phyloP scores from a whole-genome alignment of 1,284 basidiomycete genomes.

The Bondarzewia mesenterica region DNA sequence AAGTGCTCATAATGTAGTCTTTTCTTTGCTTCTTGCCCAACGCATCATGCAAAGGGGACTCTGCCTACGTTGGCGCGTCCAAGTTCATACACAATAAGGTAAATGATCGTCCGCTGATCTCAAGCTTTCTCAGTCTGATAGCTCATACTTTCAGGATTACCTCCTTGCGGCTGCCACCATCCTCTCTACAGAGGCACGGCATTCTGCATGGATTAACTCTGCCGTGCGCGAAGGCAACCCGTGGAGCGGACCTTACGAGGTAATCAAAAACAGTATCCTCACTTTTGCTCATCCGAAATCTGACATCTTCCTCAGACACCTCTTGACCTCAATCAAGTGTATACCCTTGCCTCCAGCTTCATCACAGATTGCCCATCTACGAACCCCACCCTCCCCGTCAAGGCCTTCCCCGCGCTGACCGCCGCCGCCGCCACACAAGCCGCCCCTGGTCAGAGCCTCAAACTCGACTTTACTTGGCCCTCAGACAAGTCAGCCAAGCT shows the following conservation, averaged over 20 bases:
- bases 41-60: conserved; percentile 20
- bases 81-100: conserved; percentile 31
- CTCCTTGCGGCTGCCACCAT: conserved; percentile 29
- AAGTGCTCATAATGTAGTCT: too few relatives aligned
- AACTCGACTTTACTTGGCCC: conserved; percentile 18
- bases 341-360: not conserved
- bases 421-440: conserved; percentile 12
- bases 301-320: not conserved
- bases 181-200: conserved; percentile 37
- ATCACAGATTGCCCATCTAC: not conserved
- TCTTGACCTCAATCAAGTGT: conserved; percentile 1
- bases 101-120: not conserved
- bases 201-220: conserved; percentile 43
- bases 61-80: conserved; percentile 48
- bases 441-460: conserved; percentile 19
- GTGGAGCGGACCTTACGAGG: conserved; percentile 51
- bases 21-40: not conserved
- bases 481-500: conserved; percentile 17
- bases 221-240: conserved; percentile 35
- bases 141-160: conserved; percentile 12
- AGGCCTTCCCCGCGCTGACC: not conserved
- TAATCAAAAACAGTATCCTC: conserved; percentile 13
- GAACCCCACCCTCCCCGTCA: not conserved
- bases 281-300: conserved; percentile 12
- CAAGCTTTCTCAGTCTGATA: not conserved